Base-by-base conservation (phyloP, 2,329 filamentous ascomycete species). In the Reticulascus tulasneorum region DNA sequence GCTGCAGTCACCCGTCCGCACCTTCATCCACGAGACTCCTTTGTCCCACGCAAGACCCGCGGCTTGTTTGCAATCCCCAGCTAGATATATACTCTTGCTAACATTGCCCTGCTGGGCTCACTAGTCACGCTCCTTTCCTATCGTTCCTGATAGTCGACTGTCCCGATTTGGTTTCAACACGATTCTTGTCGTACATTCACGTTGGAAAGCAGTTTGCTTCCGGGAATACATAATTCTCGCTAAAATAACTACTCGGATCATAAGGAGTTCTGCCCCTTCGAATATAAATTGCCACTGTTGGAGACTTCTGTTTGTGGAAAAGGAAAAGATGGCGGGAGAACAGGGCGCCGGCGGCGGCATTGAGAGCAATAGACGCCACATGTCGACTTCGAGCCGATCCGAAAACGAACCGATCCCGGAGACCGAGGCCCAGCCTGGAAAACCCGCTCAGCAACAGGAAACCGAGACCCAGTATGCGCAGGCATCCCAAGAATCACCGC, bases 391-490 rank as follows among this genome's bases (percentile, higher is more conserved):
- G 37, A 49, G 67, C n/a, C 56, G 60, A 23, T 57, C 66, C 24
- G 63, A 68, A 13, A 61, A 62, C 37, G 67, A 73, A 33, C 42
- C 66, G 31, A 60, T 64, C 38, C 56, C 62, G 40, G 69, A 73
- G 41, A 47, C 64, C 32, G 59, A 68, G 41, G 55, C 62, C n/a
- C 59, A 64, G 40, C 50, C 55, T 5, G 59, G 61, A 42, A 61
- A 58, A 35, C 55, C 59, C 35, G 48, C 57, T 7, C 51, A 56
- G 17, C 52, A 60, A 26, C 56, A 64, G 18, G 47, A 62, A 40
- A 18, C 47, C 21, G 55, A 59, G 27, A 29, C 46, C 17, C 53
- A 58, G 33, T 52, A 50, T 22, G 42, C 49, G 29, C 54, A 60
- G 40, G 45, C 60, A 18, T 63, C 61, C 20, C 61, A 64, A 46